Conservation (phyloP, 2,329 filamentous ascomycete genomes). For the Blastomyces gilchristii region DNA sequence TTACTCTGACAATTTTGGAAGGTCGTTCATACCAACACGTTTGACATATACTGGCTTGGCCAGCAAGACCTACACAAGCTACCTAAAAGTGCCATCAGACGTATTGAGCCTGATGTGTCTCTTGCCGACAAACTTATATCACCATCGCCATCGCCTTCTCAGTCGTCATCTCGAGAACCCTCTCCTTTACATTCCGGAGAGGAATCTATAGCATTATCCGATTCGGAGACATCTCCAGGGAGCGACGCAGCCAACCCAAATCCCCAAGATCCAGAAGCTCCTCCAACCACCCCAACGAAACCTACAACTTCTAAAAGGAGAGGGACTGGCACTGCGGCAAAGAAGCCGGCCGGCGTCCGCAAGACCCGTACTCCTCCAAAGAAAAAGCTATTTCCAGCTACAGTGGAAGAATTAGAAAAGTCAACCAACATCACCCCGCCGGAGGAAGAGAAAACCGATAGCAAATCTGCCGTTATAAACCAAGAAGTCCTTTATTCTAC, state of each 20-base stretch:
- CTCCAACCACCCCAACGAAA: not conserved
- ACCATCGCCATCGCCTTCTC: slow-evolving; percentile 7
- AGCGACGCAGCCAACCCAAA: not conserved
- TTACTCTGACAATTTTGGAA: slow-evolving; percentile 6
- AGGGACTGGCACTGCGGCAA: not conserved
- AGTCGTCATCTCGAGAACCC: slow-evolving; percentile 5
- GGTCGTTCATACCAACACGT: slow-evolving; percentile 19
- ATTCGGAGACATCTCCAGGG: not conserved
- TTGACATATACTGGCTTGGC: slow-evolving; percentile 20
- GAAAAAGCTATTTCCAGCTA: not conserved
- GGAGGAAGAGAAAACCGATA: not conserved
- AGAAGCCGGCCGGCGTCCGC: not conserved
- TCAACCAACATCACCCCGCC: not conserved
- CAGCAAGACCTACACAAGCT: slow-evolving; percentile 14
- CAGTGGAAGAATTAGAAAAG: not conserved
- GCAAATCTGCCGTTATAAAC: not conserved
- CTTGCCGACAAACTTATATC: slow-evolving; percentile 9
- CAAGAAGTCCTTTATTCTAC: not conserved
- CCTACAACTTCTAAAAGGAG: not conserved
- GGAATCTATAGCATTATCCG: not conserved
- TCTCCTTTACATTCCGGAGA: not conserved
- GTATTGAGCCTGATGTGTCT: slow-evolving; percentile 14
- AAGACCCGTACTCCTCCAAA: slow-evolving; percentile 3
- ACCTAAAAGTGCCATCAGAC: slow-evolving; percentile 13
- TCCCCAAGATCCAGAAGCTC: not conserved